phyloP scores from a whole-genome alignment of 75 land plant species.

The Cryptomeria japonica region DNA sequence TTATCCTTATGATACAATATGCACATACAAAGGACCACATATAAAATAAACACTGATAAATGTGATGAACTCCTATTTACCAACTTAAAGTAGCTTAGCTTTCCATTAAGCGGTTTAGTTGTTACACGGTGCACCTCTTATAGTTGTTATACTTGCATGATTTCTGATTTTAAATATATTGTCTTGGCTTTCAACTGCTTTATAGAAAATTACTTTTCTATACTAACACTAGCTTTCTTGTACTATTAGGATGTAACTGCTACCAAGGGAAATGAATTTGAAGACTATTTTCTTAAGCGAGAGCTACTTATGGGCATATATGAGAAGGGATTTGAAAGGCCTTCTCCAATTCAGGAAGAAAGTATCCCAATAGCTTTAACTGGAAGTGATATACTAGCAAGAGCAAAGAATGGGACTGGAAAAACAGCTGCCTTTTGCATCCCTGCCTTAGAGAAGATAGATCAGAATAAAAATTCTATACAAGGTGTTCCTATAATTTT shows the following conservation, averaged over 20 bases:
- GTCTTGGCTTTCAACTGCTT: neutral
- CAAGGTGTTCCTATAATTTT: slow-evolving; percentile 24
- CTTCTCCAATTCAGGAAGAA: slow-evolving; percentile 49
- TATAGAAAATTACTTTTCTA: neutral
- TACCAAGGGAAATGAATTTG: slow-evolving; percentile 45
- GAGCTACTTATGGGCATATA: slow-evolving; percentile 46
- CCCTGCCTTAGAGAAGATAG: slow-evolving; percentile 49
- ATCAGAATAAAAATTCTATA: slow-evolving; percentile 32
- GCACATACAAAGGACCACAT: neutral
- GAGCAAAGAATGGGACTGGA: slow-evolving; percentile 51
- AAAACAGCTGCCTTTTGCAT: slow-evolving; percentile 55
- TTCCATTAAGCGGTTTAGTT: no score
- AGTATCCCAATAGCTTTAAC: slow-evolving; percentile 45
- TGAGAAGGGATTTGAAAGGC: slow-evolving; percentile 48
- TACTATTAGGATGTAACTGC: slow-evolving; percentile 39
- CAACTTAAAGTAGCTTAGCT: no score
- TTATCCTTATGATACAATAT: neutral
- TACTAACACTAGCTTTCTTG: neutral
- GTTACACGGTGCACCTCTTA: no score
- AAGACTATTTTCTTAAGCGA: slow-evolving; percentile 39
- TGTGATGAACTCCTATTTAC: neutral
- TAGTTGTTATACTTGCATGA: neutral
- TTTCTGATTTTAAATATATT: neutral
- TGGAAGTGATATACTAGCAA: slow-evolving; percentile 42
- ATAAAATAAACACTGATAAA: neutral